Evolutionary conservation across 2,329 filamentous ascomycete species (phyloP).

Genomic region (Aspergillus sp.): DNA sequence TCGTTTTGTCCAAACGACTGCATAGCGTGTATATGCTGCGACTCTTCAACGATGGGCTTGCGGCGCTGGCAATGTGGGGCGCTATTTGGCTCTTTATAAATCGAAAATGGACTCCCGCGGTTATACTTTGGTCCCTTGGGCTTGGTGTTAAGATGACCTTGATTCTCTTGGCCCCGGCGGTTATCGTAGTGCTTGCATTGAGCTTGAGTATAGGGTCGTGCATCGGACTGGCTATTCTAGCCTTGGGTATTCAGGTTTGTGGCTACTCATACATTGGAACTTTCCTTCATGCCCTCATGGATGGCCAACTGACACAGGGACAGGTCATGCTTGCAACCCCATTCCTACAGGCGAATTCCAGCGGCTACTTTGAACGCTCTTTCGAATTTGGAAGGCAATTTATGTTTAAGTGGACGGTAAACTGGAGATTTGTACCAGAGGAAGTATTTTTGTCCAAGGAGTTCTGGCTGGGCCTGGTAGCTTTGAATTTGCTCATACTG

Average conservation of each 20-base stretch:
- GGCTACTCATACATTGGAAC: neutral
- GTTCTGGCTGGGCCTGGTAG: conserved; percentile 69
- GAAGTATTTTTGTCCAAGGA: conserved; percentile 69
- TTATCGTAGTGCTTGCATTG: conserved; percentile 74
- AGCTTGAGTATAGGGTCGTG: conserved; percentile 66
- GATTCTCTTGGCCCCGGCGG: conserved; percentile 76
- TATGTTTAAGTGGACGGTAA: conserved; percentile 97
- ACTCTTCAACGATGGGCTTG: conserved; percentile 95
- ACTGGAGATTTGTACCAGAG: conserved; percentile 95
- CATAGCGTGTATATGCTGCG: conserved; percentile 92
- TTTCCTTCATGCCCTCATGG: neutral
- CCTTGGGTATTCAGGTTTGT: conserved; percentile 73
- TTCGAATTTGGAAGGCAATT: conserved; percentile 92
- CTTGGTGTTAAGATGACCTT: conserved; percentile 95
- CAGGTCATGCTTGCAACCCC: conserved; percentile 61
- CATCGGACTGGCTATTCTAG: conserved; percentile 68
- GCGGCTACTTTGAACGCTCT: conserved; percentile 74
- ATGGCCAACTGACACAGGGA: conserved; percentile 5
- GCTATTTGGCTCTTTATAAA: conserved; percentile 78
- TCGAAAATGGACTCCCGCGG: conserved; percentile 70
- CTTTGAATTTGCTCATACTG: conserved; percentile 65
- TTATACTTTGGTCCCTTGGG: conserved; percentile 71
- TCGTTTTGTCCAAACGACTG: conserved; percentile 85
- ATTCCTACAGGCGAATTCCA: conserved; percentile 63
- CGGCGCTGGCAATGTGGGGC: conserved; percentile 76